Base-by-base conservation (phyloP, 768 basidiomycete genomes). In the Roridomyces roridus region DNA sequence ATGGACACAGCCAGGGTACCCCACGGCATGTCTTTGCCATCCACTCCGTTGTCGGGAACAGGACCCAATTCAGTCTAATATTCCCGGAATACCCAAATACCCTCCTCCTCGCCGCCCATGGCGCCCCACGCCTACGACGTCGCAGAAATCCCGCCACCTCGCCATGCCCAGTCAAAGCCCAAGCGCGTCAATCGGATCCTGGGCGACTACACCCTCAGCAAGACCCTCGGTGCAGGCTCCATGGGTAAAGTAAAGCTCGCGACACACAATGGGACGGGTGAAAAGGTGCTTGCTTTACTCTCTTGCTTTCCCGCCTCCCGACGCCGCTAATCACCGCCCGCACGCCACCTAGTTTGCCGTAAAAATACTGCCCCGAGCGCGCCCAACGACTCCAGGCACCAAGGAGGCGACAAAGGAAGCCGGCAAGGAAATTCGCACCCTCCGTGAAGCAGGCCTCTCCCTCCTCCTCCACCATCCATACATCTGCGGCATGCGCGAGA, bases 161-260 rank as follows among this genome's bases (percentile, higher is more conserved):
- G 58, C 21, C n/a, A n/a, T n/a, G n/a, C n/a, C n/a, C 9, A 36
- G 17, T 50, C 42, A n/a, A 62, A 53, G 40, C 46, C 57, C n/a
- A 75, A 76, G 55, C 74, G 79, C 55, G 69, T 78, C 12, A 81
- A 81, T 64, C 70, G 89, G 73, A 80, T 93, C 56, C 80, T 99
- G 14, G 96, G 96, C 28, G 94, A 98, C 70, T 99, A 97, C 77
- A 92, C 92, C 58, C 84, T 99, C 64, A 92, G 92, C 68, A 98
- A 98, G 81, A 97, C 96, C 6, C 83, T 99, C 37, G 96, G 96
- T 21, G 96, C 96, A 18, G 96, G 96, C 35, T 94, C 92, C 71
- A 99, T 99, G 96, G 96, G 96, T 62, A 98, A 98, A 73, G 96
- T 99, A 67, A 99, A 98, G 79, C 85, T 98, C 12, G 96, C 94